These are phyloP conservation scores for Xylaria sp. DNA, from an alignment of 2,329 filamentous ascomycete species.

Conservation along the genomic window DNA sequence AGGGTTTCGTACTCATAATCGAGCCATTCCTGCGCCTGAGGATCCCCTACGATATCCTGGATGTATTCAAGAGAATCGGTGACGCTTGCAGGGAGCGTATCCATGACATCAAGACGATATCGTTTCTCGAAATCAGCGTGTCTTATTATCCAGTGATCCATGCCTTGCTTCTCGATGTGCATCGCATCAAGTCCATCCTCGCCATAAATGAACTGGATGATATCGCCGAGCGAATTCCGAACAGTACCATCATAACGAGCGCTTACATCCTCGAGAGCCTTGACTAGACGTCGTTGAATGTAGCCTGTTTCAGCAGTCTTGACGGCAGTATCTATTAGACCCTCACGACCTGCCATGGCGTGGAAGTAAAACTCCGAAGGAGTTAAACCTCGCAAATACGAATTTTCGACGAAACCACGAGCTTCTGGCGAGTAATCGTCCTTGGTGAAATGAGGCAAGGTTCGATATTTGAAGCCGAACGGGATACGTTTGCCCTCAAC, in stretches of 20 bases:
- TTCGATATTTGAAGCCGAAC: conserved; percentile 98
- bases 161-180: conserved; percentile 90
- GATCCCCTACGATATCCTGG: conserved; percentile 85
- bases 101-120: conserved; percentile 90
- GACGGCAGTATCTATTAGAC: conserved; percentile 99
- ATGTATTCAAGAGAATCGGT: conserved; percentile 87
- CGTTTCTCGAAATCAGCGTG: conserved; percentile 80
- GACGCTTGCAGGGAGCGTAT: conserved; percentile 63
- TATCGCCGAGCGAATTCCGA: conserved; percentile 94
- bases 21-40: conserved; percentile 85
- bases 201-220: conserved; percentile 97
- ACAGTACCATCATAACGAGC: conserved; percentile 98
- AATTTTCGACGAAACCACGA: conserved; percentile 98
- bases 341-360: conserved; percentile 99
- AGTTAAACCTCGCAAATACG: conserved; percentile 93
- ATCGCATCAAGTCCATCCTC: conserved; percentile 96
- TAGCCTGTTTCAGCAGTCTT: conserved; percentile 99
- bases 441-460: conserved; percentile 97
- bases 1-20: conserved; percentile 90
- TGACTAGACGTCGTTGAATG: conserved; percentile 97
- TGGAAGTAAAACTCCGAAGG: conserved; percentile 99
- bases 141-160: conserved; percentile 87
- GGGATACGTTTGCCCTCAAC: conserved; percentile 99
- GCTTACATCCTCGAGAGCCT: conserved; percentile 97
- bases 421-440: conserved; percentile 98